A percentile compares a stretch with the other conserved stretches of the same genome.
phyloP scores from a whole-genome alignment of 2,329 filamentous ascomycete species.

The Hypoxylon sp. region DNA sequence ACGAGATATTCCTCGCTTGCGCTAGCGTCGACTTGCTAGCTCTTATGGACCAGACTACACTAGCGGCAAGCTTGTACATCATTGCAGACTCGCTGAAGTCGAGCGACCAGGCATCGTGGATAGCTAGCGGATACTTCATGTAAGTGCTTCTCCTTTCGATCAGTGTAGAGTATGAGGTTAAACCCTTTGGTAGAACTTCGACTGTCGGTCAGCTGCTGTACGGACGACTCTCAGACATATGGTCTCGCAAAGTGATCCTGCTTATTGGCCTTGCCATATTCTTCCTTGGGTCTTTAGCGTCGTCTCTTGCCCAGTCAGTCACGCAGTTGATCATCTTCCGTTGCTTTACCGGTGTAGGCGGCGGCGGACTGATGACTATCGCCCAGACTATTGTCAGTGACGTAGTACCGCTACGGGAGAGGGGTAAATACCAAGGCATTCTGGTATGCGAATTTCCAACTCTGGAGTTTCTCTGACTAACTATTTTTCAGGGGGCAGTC shows the following conservation, averaged over 20 bases:
- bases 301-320: constrained; percentile 59
- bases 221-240: constrained; percentile 63
- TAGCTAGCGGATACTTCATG: constrained; percentile 70
- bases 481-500: constrained; percentile 59
- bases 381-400: constrained; percentile 53
- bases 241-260: constrained; percentile 61
- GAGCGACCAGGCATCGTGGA: constrained; percentile 67
- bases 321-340: constrained; percentile 60
- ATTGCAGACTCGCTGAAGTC: constrained; percentile 66
- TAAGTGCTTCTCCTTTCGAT: constrained; percentile 51
- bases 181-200: constrained; percentile 55
- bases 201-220: constrained; percentile 64
- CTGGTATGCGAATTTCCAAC: constrained; percentile 54
- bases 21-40: constrained; percentile 69
- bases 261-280: constrained; percentile 59
- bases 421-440: constrained; percentile 55
- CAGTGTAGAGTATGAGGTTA: background rate
- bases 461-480: background rate
- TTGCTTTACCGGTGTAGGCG: constrained; percentile 56
- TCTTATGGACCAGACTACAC: constrained; percentile 71
- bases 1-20: constrained; percentile 70
- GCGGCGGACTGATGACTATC: constrained; percentile 52
- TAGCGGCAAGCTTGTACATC: constrained; percentile 69
- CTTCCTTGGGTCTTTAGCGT: constrained; percentile 60
- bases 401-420: constrained; percentile 51